Evolutionary conservation across 2,329 filamentous ascomycete species (phyloP).

Genomic region (Zopfia rhizophila): DNA sequence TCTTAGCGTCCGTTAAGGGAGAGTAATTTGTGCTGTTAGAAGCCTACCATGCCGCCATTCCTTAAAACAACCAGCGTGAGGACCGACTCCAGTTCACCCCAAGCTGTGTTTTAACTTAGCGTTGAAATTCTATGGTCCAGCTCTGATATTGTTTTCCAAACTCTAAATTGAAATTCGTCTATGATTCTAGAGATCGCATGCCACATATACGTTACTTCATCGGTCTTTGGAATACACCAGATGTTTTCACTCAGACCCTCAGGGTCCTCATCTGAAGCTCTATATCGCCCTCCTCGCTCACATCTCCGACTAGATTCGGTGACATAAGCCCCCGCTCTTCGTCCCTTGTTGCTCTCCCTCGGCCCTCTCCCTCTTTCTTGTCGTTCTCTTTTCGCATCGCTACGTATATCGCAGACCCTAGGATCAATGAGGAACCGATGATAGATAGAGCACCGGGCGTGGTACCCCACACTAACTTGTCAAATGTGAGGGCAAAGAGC

Average conservation of each 20-base stretch:
- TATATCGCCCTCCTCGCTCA: slow-evolving; percentile 20
- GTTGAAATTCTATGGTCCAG: too few species aligned
- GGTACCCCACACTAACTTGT: slow-evolving; percentile 71
- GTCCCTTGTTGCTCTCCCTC: slow-evolving; percentile 31
- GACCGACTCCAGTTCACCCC: too few species aligned
- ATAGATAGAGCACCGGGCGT: slow-evolving; percentile 68
- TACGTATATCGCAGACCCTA: slow-evolving; percentile 73
- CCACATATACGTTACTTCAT: too few species aligned
- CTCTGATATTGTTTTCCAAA: too few species aligned
- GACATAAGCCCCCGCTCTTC: slow-evolving; percentile 49
- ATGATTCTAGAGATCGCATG: too few species aligned
- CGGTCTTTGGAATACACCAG: too few species aligned
- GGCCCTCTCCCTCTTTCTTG: slow-evolving; percentile 28
- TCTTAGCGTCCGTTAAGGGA: too few species aligned
- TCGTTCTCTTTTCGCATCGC: slow-evolving; percentile 63
- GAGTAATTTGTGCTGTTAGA: too few species aligned
- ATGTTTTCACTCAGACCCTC: slow-evolving; percentile 14
- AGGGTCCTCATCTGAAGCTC: slow-evolving; percentile 32
- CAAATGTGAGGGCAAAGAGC: slow-evolving; percentile 73
- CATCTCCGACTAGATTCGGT: slow-evolving; percentile 21
- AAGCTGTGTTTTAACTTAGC: too few species aligned
- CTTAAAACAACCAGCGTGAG: too few species aligned
- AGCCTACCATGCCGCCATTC: too few species aligned
- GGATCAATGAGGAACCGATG: slow-evolving; percentile 70
- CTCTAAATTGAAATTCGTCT: too few species aligned